Evolutionary conservation across 2,329 filamentous ascomycete species (phyloP).

Genomic region (Pyrenophora tritici-repentis): DNA sequence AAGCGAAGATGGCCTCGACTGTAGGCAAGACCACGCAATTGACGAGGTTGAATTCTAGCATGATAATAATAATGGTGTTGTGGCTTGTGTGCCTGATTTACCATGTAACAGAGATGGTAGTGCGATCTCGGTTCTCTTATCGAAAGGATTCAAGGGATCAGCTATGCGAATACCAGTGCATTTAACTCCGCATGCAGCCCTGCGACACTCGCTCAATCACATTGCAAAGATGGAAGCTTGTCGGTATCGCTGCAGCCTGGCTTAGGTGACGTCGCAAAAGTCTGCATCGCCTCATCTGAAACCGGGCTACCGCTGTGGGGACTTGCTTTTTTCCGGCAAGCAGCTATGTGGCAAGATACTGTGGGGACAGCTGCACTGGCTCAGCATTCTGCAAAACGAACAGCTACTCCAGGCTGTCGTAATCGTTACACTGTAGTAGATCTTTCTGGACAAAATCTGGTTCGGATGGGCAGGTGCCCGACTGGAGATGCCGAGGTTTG

Average conservation of each 20-base stretch:
- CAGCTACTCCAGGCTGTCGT: neutral
- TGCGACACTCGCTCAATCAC: no score
- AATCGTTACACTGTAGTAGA: no score
- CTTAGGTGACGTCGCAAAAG: neutral
- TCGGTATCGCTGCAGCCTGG: no score
- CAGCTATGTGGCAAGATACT: neutral
- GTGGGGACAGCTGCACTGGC: neutral
- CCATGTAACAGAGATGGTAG: neutral
- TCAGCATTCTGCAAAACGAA: neutral
- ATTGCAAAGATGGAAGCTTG: no score
- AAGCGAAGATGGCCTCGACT: constrained; percentile 24
- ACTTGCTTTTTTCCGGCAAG: neutral
- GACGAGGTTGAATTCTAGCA: constrained; percentile 22
- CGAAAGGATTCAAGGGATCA: no score
- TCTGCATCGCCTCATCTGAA: neutral
- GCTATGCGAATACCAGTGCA: no score
- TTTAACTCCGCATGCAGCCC: no score
- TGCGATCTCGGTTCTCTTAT: no score
- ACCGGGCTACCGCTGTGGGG: neutral
- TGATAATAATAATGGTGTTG: neutral
- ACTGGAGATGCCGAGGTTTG: no score
- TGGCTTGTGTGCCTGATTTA: neutral
- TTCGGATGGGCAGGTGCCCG: no score
- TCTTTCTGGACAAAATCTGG: no score
- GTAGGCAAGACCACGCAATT: constrained; percentile 25